Evolutionary conservation across 2,329 filamentous ascomycete genomes (phyloP).

Genomic region (Hymenoscyphus scutula): DNA sequence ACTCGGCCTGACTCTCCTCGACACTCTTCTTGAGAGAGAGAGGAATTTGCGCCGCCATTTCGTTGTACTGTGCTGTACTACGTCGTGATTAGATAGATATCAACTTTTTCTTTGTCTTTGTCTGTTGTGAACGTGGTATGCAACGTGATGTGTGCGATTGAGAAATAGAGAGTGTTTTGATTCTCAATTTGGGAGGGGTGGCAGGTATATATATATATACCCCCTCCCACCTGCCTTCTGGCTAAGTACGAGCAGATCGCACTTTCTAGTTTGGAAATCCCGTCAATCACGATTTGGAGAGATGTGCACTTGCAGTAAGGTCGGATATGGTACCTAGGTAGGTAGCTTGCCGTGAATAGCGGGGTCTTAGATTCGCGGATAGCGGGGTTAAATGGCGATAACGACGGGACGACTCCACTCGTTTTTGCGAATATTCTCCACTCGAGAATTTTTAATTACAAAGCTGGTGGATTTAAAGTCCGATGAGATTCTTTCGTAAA

Average conservation of each 20-base stretch:
- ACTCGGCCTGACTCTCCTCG: conserved; percentile 45
- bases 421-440: too few relatives aligned
- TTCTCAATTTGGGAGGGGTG: neutral
- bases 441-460: neutral
- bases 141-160: neutral
- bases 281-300: too few relatives aligned
- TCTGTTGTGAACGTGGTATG: neutral
- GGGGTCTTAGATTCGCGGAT: neutral
- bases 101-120: too few relatives aligned
- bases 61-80: neutral
- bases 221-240: too few relatives aligned
- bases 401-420: too few relatives aligned
- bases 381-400: conserved; percentile 5
- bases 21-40: conserved; percentile 31
- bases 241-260: too few relatives aligned
- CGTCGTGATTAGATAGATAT: too few relatives aligned
- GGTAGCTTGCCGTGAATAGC: too few relatives aligned
- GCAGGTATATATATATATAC: neutral
- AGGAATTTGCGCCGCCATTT: conserved; percentile 15
- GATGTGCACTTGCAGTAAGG: too few relatives aligned
- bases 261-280: too few relatives aligned
- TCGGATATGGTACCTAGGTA: too few relatives aligned
- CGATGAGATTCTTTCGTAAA: neutral
- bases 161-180: too few relatives aligned
- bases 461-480: neutral